These are phyloP conservation scores for Orbilia quercus DNA, from an alignment of 2,329 filamentous ascomycete species.

Conservation along the genomic window DNA sequence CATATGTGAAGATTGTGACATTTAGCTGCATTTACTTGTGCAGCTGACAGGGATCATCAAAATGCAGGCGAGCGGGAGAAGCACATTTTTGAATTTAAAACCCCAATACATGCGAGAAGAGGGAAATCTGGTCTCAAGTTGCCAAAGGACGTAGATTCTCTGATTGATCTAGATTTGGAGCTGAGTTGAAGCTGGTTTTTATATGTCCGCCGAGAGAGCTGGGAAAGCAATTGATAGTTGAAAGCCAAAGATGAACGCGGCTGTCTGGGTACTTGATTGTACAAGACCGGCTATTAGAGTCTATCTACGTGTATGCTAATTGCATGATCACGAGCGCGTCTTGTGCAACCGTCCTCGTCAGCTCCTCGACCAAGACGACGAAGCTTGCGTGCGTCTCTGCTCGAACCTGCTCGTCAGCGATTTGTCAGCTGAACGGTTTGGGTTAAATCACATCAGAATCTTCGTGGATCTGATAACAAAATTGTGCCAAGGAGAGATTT, in stretches of 20 bases:
- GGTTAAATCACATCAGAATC: conserved; percentile 2
- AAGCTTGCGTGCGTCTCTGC: background rate
- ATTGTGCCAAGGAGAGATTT: conserved; percentile 22
- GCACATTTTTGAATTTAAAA: background rate
- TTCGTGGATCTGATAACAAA: conserved; percentile 39
- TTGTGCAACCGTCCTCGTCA: conserved; percentile 47
- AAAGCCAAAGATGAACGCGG: too few species aligned
- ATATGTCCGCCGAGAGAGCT: too few species aligned
- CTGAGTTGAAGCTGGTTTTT: conserved; percentile 1
- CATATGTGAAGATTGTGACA: background rate
- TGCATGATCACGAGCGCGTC: conserved; percentile 43
- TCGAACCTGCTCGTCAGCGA: conserved; percentile 2
- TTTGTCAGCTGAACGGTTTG: conserved; percentile 37
- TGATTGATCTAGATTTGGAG: background rate
- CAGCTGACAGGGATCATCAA: background rate
- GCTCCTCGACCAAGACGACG: background rate
- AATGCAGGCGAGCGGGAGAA: background rate
- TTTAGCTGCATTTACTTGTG: background rate
- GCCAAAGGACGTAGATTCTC: too few species aligned
- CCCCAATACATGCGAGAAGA: background rate
- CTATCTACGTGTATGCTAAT: conserved; percentile 26
- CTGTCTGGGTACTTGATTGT: too few species aligned
- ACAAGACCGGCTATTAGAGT: too few species aligned
- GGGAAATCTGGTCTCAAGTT: too few species aligned
- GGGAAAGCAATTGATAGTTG: too few species aligned